phyloP scores from a whole-genome alignment of 768 basidiomycete species.

The Cantharellus anzutake region DNA sequence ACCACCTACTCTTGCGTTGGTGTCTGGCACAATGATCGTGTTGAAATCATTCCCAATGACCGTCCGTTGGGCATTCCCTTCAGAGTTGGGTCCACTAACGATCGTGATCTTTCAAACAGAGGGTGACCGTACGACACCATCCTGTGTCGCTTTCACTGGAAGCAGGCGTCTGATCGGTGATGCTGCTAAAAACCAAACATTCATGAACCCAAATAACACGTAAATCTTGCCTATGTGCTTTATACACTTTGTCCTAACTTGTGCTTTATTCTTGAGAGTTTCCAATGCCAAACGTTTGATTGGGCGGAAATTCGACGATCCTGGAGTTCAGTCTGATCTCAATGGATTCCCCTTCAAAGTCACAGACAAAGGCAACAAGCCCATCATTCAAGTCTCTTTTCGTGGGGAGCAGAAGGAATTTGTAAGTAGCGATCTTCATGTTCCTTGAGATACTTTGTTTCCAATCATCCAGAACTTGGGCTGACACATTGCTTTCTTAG shows the following conservation, averaged over 20 bases:
- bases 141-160: slow-evolving; percentile 89
- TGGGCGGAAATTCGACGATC: slow-evolving; percentile 63
- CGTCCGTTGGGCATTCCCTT: slow-evolving; percentile 12
- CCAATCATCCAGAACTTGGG: not conserved
- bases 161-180: slow-evolving; percentile 96
- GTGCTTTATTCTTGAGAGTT: slow-evolving; percentile 31
- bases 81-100: not conserved
- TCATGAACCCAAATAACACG: slow-evolving; percentile 96
- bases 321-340: slow-evolving; percentile 25
- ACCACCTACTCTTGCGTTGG: slow-evolving; percentile 98
- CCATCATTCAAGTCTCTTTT: slow-evolving; percentile 29
- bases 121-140: slow-evolving; percentile 89
- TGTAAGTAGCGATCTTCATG: slow-evolving; percentile 11
- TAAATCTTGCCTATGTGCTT: slow-evolving; percentile 15
- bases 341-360: slow-evolving; percentile 20
- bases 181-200: slow-evolving; percentile 97
- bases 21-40: slow-evolving; percentile 99
- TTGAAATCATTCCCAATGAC: slow-evolving; percentile 94
- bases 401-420: slow-evolving; percentile 29
- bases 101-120: slow-evolving; percentile 13
- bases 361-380: slow-evolving; percentile 24
- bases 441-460: not conserved
- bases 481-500: not conserved
- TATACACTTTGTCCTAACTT: not conserved
- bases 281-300: slow-evolving; percentile 98